These are phyloP conservation scores for Diplocarpon rosae DNA, from an alignment of 2,329 filamentous ascomycete genomes.

Conservation along the genomic window DNA sequence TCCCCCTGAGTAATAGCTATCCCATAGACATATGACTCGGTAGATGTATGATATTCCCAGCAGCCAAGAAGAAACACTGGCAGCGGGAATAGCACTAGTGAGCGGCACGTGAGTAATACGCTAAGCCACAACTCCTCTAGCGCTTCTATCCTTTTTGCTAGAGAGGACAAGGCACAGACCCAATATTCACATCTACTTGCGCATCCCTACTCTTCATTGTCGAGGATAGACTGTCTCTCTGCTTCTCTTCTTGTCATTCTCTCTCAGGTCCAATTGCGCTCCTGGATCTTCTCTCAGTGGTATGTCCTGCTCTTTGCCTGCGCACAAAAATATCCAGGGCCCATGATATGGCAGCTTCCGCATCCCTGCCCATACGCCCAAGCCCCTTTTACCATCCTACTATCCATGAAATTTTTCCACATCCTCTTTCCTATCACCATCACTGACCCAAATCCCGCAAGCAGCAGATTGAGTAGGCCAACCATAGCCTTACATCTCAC, in stretches of 20 bases:
- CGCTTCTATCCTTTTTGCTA: conserved; percentile 3
- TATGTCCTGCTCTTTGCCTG: conserved; percentile 6
- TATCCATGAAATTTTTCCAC: conserved; percentile 13
- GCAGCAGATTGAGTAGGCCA: conserved; percentile 11
- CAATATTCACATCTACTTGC: conserved; percentile 1
- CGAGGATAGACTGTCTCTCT: conserved; percentile 2
- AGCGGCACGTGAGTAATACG: no score
- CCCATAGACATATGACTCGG: no score
- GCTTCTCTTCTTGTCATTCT: conserved; percentile 4
- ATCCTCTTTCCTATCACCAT: conserved; percentile 5
- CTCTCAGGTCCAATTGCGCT: conserved; percentile 5
- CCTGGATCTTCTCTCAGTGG: conserved; percentile 3
- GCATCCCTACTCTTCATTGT: not conserved
- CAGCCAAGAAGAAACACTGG: no score
- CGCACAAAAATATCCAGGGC: not conserved
- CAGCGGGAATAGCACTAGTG: no score
- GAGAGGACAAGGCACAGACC: not conserved
- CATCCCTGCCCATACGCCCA: conserved; percentile 20
- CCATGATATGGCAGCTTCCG: conserved; percentile 18
- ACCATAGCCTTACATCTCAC: conserved; percentile 1
- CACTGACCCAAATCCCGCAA: conserved; percentile 17
- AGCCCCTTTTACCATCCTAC: conserved; percentile 21
- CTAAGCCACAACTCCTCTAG: conserved; percentile 8
- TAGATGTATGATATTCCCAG: no score
- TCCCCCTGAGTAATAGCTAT: no score